These are phyloP conservation scores for Fraxinus angustifolia DNA, from an alignment of 305 asterid species.

Conservation along the genomic window DNA sequence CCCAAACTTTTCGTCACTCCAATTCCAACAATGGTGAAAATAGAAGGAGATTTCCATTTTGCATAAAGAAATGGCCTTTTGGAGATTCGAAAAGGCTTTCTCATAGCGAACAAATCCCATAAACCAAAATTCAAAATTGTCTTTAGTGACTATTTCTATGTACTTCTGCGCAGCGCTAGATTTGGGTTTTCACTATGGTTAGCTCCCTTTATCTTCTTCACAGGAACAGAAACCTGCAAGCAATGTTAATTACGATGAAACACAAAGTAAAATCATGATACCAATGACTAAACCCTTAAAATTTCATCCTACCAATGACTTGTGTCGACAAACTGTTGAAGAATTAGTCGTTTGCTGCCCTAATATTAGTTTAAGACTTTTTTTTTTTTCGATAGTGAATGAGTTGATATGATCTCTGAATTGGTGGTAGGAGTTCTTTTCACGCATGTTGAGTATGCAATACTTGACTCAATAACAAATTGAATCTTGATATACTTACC, in stretches of 20 bases:
- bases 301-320: neutral
- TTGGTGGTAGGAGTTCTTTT: neutral
- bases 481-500: slow-evolving; percentile 26
- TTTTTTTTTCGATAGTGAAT: neutral
- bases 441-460: neutral
- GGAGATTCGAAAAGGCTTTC: slow-evolving; percentile 53
- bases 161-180: slow-evolving; percentile 42
- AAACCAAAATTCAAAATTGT: slow-evolving; percentile 66
- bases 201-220: slow-evolving; percentile 49
- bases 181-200: slow-evolving; percentile 47
- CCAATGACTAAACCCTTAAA: neutral
- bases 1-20: neutral
- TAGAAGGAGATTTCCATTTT: neutral
- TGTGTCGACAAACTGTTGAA: neutral
- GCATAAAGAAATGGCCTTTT: slow-evolving; percentile 44
- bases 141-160: slow-evolving; percentile 54
- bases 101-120: slow-evolving; percentile 72
- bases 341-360: neutral
- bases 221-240: slow-evolving; percentile 51
- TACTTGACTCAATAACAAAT: neutral
- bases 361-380: neutral
- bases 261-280: neutral
- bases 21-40: neutral
- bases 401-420: neutral
- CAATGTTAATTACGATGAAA: neutral